Evolutionary conservation across 495 filamentous ascomycete genomes (phyloP).

Genomic region (Penicillium parvum): DNA sequence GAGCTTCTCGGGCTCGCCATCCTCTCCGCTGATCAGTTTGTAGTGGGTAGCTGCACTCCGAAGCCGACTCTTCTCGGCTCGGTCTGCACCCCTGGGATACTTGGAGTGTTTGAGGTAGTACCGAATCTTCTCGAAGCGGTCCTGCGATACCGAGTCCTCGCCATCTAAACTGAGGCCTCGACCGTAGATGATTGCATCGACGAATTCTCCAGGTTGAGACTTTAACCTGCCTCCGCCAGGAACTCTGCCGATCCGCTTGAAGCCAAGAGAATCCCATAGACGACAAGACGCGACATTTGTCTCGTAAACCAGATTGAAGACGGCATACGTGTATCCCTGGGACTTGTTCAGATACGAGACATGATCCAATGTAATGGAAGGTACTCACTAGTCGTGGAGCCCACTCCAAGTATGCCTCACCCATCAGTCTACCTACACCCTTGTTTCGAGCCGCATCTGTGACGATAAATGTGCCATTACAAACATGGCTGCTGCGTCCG

Average conservation of each 20-base stretch:
- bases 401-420: constrained; percentile 92
- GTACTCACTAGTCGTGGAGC: constrained; percentile 72
- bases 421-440: constrained; percentile 89
- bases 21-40: constrained; percentile 56
- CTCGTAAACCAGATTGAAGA: constrained; percentile 98
- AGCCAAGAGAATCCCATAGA: constrained; percentile 97
- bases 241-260: constrained; percentile 92
- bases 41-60: constrained; percentile 94
- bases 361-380: background rate
- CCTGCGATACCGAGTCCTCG: constrained; percentile 89
- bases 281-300: constrained; percentile 92
- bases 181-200: constrained; percentile 97
- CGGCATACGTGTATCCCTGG: constrained; percentile 87
- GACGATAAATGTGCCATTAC: constrained; percentile 93
- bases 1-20: constrained; percentile 63
- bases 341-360: background rate
- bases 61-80: constrained; percentile 91
- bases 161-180: constrained; percentile 73
- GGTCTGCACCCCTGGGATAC: constrained; percentile 89
- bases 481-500: constrained; percentile 90
- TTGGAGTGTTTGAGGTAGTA: constrained; percentile 94
- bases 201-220: constrained; percentile 70
- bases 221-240: constrained; percentile 82
- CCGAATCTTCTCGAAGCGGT: constrained; percentile 96
- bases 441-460: constrained; percentile 84